Conservation (phyloP, 306 rosid species). For the Dalbergia oliveri region DNA sequence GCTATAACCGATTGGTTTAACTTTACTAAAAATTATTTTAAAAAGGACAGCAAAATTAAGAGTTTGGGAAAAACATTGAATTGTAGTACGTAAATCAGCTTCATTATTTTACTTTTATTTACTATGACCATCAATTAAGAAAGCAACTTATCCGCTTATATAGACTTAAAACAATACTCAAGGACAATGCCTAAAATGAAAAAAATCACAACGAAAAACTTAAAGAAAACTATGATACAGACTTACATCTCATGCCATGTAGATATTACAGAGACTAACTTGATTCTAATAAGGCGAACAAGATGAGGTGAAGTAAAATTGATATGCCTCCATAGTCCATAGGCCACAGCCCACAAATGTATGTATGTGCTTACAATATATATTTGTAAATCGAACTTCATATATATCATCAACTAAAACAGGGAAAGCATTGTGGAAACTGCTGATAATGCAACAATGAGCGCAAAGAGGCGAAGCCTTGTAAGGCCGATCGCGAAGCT, state of each 20-base stretch:
- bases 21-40: too few relatives aligned
- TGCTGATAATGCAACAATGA: slow-evolving; percentile 39
- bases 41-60: too few relatives aligned
- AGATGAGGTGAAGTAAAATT: not conserved
- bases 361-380: not conserved
- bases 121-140: too few relatives aligned
- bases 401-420: slow-evolving; percentile 38
- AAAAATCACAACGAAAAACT: not conserved
- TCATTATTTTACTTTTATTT: too few relatives aligned
- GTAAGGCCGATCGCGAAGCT: slow-evolving; percentile 43
- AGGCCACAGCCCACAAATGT: not conserved
- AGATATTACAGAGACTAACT: not conserved
- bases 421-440: slow-evolving; percentile 29
- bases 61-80: not conserved
- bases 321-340: not conserved
- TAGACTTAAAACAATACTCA: too few relatives aligned
- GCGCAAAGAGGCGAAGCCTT: slow-evolving; percentile 34
- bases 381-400: not conserved
- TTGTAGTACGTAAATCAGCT: not conserved
- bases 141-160: not conserved
- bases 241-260: not conserved
- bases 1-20: too few relatives aligned
- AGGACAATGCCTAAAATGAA: not conserved
- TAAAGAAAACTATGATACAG: not conserved
- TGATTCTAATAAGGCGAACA: not conserved